These are phyloP conservation scores for Backusella parvicylindrica DNA, from an alignment of 192 early-diverging fungal genomes.

Conservation along the genomic window DNA sequence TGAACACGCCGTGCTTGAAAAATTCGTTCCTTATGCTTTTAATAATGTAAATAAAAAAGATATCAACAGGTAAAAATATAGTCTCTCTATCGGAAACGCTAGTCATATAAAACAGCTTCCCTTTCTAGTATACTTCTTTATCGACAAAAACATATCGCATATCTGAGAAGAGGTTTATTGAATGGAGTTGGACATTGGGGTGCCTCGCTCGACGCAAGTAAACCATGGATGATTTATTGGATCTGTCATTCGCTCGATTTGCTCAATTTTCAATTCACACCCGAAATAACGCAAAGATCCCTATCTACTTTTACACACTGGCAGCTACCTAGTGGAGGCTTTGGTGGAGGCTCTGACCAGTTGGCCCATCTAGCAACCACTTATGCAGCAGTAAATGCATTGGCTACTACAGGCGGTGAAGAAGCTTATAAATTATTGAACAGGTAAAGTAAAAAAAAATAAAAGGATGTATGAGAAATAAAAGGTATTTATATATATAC, in stretches of 20 bases:
- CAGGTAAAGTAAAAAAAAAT: conserved; percentile 35
- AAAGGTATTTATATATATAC: not conserved
- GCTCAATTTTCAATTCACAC: conserved; percentile 54
- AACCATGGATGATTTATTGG: conserved; percentile 94
- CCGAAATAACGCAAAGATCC: conserved; percentile 42
- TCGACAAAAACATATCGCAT: conserved; percentile 55
- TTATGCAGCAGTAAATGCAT: conserved; percentile 81
- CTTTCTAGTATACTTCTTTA: conserved; percentile 41
- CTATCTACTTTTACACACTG: conserved; percentile 60
- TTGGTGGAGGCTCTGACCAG: conserved; percentile 83
- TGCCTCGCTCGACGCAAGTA: conserved; percentile 75
- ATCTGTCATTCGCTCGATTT: conserved; percentile 81
- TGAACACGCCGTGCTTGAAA: conserved; percentile 21
- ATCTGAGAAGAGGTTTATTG: conserved; percentile 45
- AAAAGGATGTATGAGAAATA: not conserved
- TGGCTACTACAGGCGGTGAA: conserved; percentile 75
- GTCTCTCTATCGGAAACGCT: not conserved
- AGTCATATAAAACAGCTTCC: not conserved
- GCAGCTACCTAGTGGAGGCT: conserved; percentile 78
- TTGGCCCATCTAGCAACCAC: conserved; percentile 85
- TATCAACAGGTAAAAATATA: conserved; percentile 17
- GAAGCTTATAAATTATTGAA: conserved; percentile 67
- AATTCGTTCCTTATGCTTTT: conserved; percentile 20
- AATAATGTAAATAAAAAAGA: conserved; percentile 10
- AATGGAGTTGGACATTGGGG: conserved; percentile 50